Evolutionary conservation across 805 yeast species (phyloP), one percentile per base, ranked within the genome.

Genomic region (Saccharomycopsis selenospora): DNA sequence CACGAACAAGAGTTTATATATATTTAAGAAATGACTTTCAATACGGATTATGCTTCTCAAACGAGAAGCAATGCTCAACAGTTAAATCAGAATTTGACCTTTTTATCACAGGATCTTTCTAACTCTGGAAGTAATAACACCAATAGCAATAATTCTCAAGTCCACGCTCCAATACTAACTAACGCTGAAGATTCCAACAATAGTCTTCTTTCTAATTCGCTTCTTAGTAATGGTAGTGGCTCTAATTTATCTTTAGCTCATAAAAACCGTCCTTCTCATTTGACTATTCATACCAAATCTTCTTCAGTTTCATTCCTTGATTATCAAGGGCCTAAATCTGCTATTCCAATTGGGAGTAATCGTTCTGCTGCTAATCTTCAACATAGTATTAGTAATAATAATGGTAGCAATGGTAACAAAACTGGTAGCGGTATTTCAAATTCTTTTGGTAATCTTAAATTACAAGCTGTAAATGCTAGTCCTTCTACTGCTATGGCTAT

Each of bases 401-500:
- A 26, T 13, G 40, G 30, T 41, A 23, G n/a, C 22, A 4, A 20
- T 24, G n/a, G 7, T 30, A 27, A n/a, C 20, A 22, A 17, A 25
- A 42, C 20, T 22, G 25, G 28, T n/a, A 13, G 14, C 4, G 40
- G 40, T 29, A 8, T 10, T 23, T 33, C 3, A n/a, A 18, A 40
- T 3, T 6, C 40, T n/a, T 43, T 40, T 36, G 24, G 43, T 23
- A 26, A 24, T 22, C 40, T 45, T 25, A 33, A 29, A 17, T 17
- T 49, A 2, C 49, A 49, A 42, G 40, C 46, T 17, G 18, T 45
- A 6, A 25, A 23, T 7, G 46, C 50, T n/a, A 49, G 44, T 28
- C 48, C 50, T 23, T 33, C 42, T 11, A 50, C 59, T 11, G 59
- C 67, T 17, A 63, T 66, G 62, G 71, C 72, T 4, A 56, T 69